Evolutionary conservation across 306 rosid genomes (phyloP).

Genomic region (Cicer arietinum): DNA sequence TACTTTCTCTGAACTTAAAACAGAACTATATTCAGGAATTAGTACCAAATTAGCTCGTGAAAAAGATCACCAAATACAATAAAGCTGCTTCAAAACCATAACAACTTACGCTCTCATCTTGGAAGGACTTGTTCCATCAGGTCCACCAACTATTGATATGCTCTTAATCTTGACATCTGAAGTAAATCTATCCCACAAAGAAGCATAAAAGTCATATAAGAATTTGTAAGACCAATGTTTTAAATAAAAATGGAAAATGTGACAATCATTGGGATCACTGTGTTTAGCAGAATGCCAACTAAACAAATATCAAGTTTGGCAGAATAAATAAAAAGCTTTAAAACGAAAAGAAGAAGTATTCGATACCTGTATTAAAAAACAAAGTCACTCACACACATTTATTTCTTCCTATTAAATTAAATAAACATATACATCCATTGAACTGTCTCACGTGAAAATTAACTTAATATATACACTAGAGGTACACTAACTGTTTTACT

Average conservation of each 20-base stretch:
- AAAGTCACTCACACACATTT: not conserved
- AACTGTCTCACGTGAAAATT: not conserved
- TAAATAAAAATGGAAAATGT: conserved; percentile 18
- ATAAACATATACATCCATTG: not conserved
- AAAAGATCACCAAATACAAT: conserved; percentile 21
- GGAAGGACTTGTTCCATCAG: conserved; percentile 88
- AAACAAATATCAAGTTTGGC: conserved; percentile 3
- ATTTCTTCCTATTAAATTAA: not conserved
- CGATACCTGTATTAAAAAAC: conserved; percentile 3
- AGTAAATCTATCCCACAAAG: conserved; percentile 67
- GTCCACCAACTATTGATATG: conserved; percentile 87
- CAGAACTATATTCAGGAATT: not conserved
- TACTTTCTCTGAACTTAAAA: conserved; percentile 26
- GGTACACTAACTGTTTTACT: not conserved
- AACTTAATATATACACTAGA: conserved; percentile 35
- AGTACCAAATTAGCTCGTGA: not conserved
- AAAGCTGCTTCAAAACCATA: conserved; percentile 35
- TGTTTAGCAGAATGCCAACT: not conserved
- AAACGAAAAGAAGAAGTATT: conserved; percentile 18
- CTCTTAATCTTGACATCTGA: conserved; percentile 96
- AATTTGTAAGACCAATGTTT: conserved; percentile 26
- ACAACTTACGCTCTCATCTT: conserved; percentile 91
- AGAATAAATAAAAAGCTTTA: conserved; percentile 9
- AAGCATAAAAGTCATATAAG: conserved; percentile 30
- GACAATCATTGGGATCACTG: conserved; percentile 21